Conservation (phyloP, 2,329 filamentous ascomycete species). For the Blumeria graminis region DNA sequence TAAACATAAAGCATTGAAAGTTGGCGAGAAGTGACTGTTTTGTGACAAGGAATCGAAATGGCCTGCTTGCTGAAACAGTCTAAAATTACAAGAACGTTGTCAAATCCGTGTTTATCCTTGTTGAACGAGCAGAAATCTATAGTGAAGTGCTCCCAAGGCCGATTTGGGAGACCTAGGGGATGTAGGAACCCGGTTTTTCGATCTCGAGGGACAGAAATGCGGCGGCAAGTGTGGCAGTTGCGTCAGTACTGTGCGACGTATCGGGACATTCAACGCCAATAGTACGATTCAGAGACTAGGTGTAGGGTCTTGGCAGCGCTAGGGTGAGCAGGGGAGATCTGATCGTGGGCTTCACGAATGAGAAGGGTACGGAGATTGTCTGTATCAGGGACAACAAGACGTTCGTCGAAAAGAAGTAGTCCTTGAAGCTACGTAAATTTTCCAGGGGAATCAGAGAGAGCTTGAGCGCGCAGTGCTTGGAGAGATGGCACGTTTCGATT, state of each 20-base stretch:
- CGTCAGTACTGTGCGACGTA: background rate
- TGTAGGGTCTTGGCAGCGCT: background rate
- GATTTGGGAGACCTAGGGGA: background rate
- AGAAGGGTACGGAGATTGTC: background rate
- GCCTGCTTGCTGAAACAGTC: background rate
- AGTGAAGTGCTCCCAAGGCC: constrained; percentile 2
- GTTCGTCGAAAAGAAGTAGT: background rate
- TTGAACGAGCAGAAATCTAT: background rate
- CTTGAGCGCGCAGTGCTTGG: background rate
- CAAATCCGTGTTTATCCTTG: background rate
- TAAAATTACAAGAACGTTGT: background rate
- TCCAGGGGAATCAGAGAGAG: background rate
- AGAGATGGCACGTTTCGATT: background rate
- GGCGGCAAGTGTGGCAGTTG: background rate
- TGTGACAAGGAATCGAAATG: background rate
- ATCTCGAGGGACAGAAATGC: background rate
- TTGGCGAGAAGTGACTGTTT: background rate
- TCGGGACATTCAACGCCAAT: background rate
- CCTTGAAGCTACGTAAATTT: background rate
- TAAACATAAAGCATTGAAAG: too few relatives aligned
- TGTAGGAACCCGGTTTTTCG: constrained; percentile 2
- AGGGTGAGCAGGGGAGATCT: background rate
- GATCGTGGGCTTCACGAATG: constrained; percentile 1
- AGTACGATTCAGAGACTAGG: background rate
- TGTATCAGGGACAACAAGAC: background rate